Base-by-base conservation (phyloP, 2,329 filamentous ascomycete species). In the Herpotrichia juniperi region DNA sequence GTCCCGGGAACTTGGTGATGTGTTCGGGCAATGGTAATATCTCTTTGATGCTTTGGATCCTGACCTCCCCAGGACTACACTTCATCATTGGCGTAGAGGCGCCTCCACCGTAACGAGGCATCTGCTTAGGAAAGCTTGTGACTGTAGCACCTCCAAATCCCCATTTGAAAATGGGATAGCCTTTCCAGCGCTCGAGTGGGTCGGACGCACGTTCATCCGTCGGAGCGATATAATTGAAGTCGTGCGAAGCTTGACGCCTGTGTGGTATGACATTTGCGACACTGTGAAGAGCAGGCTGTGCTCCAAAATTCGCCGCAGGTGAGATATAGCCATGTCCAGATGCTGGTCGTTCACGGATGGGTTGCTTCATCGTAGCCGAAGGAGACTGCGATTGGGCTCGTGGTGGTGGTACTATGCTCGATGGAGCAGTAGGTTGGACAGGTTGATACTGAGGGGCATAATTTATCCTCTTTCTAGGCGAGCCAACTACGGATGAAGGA, bases 121-220 rank as follows among this genome's bases (percentile, higher is more conserved):
- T 85, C 59, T 93, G 89, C 69, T 90, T 92, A 0, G 96, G 94
- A 66, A 97, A 97, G 37, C 87, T 91, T 1, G 89, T 92, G 2
- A 96, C 81, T 10, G 97, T 78, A 1, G 85, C 84, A 11, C 94
- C 94, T 17, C 92, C 93, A 43, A 96, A 86, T 2, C 91, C 92
- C 88, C 96, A 99, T 1, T 84, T 84, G 65, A 97, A 88, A 11
- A 96, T 83, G 0, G 96, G 94, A 11, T 85, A 83, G 2, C 96
- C 96, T 75, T 89, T 92, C 94, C 94, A 99, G 59, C 94, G 83
- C 69, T 96, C 83, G 6, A 99, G 78, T 2, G 87, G 86, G 75
- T 99, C 94, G 16, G 85, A 76, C 64, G 79, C 77, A 31, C 79
- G 78, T 42, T 83, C 83, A 53, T 81, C 84, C 42, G 75, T 76